Evolutionary conservation across 1,284 basidiomycete species (phyloP).

Genomic region (Pascua guehoae): DNA sequence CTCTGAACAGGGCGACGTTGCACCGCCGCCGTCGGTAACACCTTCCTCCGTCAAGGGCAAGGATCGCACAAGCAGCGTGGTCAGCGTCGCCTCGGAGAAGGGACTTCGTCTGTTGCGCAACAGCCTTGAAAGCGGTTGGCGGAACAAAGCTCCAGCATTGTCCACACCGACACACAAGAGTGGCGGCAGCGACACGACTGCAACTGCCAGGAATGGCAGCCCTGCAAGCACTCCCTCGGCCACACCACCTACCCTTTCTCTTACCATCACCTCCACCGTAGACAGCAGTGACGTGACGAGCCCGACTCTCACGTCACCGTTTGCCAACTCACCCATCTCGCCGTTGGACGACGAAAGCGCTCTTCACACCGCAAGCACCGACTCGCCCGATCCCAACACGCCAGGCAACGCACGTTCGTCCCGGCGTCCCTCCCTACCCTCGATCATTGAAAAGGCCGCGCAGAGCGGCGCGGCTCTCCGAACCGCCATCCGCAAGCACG

Average conservation of each 20-base stretch:
- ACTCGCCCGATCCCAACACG: not conserved
- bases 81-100: constrained; percentile 30
- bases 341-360: not conserved
- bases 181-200: not conserved
- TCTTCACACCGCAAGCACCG: not conserved
- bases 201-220: not conserved
- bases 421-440: constrained; percentile 46
- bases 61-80: constrained; percentile 34
- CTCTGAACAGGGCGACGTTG: constrained; percentile 1
- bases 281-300: constrained; percentile 2
- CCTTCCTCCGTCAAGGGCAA: constrained; percentile 31
- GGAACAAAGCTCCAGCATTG: not conserved
- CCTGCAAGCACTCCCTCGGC: not conserved
- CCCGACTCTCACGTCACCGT: constrained; percentile 3
- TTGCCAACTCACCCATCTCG: constrained; percentile 2
- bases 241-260: constrained; percentile 1
- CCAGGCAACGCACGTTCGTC: constrained; percentile 18
- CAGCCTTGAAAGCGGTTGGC: constrained; percentile 11
- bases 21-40: not conserved
- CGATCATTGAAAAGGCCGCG: constrained; percentile 47
- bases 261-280: not conserved
- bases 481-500: constrained; percentile 24
- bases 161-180: not conserved
- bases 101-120: constrained; percentile 8
- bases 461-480: constrained; percentile 40